A percentile compares a stretch with the other conserved stretches of the same genome.
Conservation (phyloP, 1,139 yeast genomes). For the Nadsonia starkeyi-henricii region DNA sequence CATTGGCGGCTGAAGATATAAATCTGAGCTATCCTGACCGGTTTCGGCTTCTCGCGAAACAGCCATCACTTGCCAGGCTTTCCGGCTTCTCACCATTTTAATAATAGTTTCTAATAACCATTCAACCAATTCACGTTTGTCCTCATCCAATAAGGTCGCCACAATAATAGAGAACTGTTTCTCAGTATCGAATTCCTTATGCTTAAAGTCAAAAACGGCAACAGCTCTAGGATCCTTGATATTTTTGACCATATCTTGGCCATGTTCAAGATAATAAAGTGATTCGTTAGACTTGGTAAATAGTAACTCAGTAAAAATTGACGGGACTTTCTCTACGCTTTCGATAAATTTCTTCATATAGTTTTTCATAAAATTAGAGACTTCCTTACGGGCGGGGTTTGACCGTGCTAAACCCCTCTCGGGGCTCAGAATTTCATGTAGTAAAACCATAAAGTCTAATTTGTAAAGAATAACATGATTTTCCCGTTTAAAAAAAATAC, state of each 20-base stretch:
- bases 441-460: constrained; percentile 35
- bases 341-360: constrained; percentile 51
- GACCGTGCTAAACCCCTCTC: constrained; percentile 21
- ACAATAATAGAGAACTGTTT: constrained; percentile 28
- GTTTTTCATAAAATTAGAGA: constrained; percentile 52
- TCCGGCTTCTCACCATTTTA: constrained; percentile 15
- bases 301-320: constrained; percentile 50
- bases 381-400: constrained; percentile 37
- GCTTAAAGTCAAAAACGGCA: constrained; percentile 16
- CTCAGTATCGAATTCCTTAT: constrained; percentile 6
- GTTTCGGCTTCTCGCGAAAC: constrained; percentile 3
- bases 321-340: constrained; percentile 38
- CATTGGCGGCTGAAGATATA: constrained; percentile 1
- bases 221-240: constrained; percentile 8
- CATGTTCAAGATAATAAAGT: constrained; percentile 31
- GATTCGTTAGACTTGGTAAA: constrained; percentile 47
- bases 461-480: constrained; percentile 28
- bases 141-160: constrained; percentile 36
- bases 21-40: constrained; percentile 2
- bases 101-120: constrained; percentile 33
- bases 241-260: constrained; percentile 35
- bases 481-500: constrained; percentile 53
- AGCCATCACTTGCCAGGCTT: constrained; percentile 2
- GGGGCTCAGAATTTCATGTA: constrained; percentile 33
- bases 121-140: constrained; percentile 27